Conservation (phyloP, 1,284 basidiomycete genomes). For the Malassezia obtusa region DNA sequence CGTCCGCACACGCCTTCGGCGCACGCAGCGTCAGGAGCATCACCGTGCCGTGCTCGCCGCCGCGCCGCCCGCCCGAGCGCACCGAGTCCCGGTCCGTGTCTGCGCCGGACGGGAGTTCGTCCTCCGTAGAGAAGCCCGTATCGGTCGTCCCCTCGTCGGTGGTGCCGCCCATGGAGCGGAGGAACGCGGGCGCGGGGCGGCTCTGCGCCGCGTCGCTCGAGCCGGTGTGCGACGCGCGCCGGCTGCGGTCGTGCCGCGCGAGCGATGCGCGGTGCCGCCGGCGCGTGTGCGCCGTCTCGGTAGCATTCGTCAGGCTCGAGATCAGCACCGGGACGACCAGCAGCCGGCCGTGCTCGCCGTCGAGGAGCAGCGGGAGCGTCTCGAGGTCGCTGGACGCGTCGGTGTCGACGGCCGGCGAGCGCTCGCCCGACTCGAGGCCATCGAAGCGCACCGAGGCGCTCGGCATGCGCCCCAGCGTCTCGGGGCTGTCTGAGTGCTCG, state of each 20-base stretch:
- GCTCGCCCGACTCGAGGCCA: neutral
- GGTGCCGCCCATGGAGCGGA: neutral
- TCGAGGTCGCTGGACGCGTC: neutral
- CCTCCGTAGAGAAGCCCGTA: slow-evolving; percentile 11
- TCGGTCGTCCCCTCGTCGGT: slow-evolving; percentile 5
- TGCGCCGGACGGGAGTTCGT: slow-evolving; percentile 3
- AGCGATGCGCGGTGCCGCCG: neutral
- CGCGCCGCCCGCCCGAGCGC: neutral
- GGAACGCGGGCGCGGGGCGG: neutral
- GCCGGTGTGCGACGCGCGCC: neutral
- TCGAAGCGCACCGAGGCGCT: neutral
- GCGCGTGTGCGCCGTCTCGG: neutral
- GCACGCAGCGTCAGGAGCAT: slow-evolving; percentile 6
- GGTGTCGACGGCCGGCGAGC: neutral
- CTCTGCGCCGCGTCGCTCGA: neutral
- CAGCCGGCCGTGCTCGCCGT: slow-evolving; percentile 9
- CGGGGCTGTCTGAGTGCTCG: neutral
- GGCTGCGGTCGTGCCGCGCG: slow-evolving; percentile 2
- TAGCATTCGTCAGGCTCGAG: neutral
- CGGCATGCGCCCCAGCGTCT: neutral
- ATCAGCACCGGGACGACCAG: slow-evolving; percentile 2
- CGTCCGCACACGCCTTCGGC: neutral
- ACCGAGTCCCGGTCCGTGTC: slow-evolving; percentile 10
- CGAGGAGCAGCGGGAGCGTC: neutral
- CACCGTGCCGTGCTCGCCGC: neutral